These are phyloP conservation scores for Leishmania lainsoni DNA, from an alignment of 208 protist genomes.

Conservation along the genomic window DNA sequence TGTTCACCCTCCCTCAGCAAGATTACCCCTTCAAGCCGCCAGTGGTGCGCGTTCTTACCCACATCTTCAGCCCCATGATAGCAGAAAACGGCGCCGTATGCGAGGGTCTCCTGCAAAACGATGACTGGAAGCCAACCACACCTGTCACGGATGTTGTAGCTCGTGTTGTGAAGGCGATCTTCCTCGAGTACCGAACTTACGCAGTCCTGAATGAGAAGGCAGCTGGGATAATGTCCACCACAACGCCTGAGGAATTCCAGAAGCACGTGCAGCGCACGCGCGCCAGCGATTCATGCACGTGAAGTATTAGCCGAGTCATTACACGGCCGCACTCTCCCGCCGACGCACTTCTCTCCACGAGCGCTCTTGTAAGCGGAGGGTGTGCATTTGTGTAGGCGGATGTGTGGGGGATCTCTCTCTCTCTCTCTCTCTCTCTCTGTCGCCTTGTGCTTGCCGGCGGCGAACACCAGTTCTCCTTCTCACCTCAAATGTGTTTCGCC, in stretches of 20 bases:
- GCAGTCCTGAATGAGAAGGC: constrained; percentile 52
- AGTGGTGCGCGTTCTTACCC: constrained; percentile 47
- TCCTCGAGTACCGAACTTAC: constrained; percentile 41
- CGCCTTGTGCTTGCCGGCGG: background rate
- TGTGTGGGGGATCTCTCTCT: no score
- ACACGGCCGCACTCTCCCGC: no score
- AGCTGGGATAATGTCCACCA: constrained; percentile 8
- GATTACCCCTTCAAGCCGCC: constrained; percentile 74
- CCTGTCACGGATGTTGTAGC: constrained; percentile 34
- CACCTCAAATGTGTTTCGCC: background rate
- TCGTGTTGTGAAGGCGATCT: constrained; percentile 42
- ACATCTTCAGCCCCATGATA: constrained; percentile 69
- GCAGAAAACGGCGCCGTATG: constrained; percentile 44
- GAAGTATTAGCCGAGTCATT: background rate
- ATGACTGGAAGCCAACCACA: constrained; percentile 54
- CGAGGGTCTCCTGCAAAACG: constrained; percentile 43
- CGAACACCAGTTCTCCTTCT: background rate
- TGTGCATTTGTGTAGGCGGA: background rate
- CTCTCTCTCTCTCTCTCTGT: no score
- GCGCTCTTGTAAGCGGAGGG: background rate
- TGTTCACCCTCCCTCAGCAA: constrained; percentile 38
- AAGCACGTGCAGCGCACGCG: constrained; percentile 27
- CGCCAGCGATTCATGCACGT: background rate
- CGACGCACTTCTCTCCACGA: background rate
- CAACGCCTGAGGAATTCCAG: constrained; percentile 34